A percentile compares a stretch with the other conserved stretches of the same genome.
Evolutionary conservation across 305 asterid species (phyloP).

Genomic region (Andrographis paniculata): DNA sequence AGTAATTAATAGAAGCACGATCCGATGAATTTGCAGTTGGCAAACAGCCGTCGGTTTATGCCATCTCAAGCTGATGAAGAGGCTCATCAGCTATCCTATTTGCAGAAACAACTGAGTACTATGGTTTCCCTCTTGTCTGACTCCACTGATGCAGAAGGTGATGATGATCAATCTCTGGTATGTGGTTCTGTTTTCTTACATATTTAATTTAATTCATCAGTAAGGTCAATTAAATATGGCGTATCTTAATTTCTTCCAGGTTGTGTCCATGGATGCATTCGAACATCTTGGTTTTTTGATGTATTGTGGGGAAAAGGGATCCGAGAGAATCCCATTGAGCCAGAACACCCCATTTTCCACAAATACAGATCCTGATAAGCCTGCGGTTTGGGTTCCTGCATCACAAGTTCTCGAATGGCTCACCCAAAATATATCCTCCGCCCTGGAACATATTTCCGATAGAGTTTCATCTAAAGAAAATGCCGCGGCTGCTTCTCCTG

Average conservation of each 20-base stretch:
- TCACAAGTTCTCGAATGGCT: constrained; percentile 91
- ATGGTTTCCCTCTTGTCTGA: constrained; percentile 86
- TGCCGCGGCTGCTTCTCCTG: constrained; percentile 54
- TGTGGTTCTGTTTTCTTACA: constrained; percentile 20
- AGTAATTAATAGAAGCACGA: too few relatives aligned
- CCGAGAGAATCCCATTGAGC: constrained; percentile 63
- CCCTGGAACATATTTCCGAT: constrained; percentile 71
- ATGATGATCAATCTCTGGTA: constrained; percentile 83
- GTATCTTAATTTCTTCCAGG: constrained; percentile 33
- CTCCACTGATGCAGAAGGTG: constrained; percentile 60
- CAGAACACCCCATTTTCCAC: constrained; percentile 91
- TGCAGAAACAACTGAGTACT: constrained; percentile 79
- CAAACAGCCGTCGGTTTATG: constrained; percentile 81
- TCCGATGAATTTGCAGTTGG: constrained; percentile 67
- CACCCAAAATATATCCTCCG: constrained; percentile 60
- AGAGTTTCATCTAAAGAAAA: constrained; percentile 75
- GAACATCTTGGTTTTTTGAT: constrained; percentile 80
- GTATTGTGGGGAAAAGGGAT: constrained; percentile 77
- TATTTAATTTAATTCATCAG: constrained; percentile 10
- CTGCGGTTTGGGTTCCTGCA: constrained; percentile 85
- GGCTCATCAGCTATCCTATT: constrained; percentile 94
- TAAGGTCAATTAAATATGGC: constrained; percentile 3
- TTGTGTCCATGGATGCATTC: constrained; percentile 69
- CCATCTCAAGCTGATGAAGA: constrained; percentile 98
- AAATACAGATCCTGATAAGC: constrained; percentile 97